Base-by-base conservation (phyloP, 352 stramenopile genomes). In the Phytophthora rubi region DNA sequence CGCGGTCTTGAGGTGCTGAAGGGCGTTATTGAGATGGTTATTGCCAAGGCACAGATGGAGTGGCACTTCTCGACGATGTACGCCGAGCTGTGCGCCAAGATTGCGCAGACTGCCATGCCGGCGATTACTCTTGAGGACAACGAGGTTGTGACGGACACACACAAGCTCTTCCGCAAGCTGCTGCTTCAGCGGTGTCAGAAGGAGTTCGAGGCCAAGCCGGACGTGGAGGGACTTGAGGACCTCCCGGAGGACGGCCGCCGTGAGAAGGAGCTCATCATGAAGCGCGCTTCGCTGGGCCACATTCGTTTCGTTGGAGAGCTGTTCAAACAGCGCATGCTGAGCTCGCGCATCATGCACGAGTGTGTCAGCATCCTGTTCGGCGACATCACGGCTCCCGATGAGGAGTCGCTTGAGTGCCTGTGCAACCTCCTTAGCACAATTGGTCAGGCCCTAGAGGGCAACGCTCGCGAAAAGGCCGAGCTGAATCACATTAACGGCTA, bases 1-100 rank as follows among this genome's bases (percentile, higher is more conserved):
- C 88, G 82, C 15, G 83, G 82, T 35, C 64, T 92, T 8, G 86
- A 92, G 16, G 85, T 97, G 16, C 71, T 98, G 13, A 88, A 86
- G 55, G 91, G 86, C 37, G 92, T 97, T 42, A 98, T 99, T 62
- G 81, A 93, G 28, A 89, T 98, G 64, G 93, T 99, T 66, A 93
- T 99, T 15, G 79, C 88, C 13, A 99, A 99, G 83, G 95, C 97
- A 6, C 97, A 99, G 75, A 92, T 94, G 75, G 95, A 99, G 77
- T 96, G 94, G 76, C 97, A 99, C 76, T 99, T 99, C 73, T 89
- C 89, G 18, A 91, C 90, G 26, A 98, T 99, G 93, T 99, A 99
- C 69, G 97, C 95, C 13, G 85, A 97, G 68, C 80, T 99, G 6
- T 99, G 96, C 68, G 81, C 86, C 7, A 98, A 97, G 58, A 89